Conservation (phyloP, 371 early-diverging fungal genomes). For the Mucor racemosus region DNA sequence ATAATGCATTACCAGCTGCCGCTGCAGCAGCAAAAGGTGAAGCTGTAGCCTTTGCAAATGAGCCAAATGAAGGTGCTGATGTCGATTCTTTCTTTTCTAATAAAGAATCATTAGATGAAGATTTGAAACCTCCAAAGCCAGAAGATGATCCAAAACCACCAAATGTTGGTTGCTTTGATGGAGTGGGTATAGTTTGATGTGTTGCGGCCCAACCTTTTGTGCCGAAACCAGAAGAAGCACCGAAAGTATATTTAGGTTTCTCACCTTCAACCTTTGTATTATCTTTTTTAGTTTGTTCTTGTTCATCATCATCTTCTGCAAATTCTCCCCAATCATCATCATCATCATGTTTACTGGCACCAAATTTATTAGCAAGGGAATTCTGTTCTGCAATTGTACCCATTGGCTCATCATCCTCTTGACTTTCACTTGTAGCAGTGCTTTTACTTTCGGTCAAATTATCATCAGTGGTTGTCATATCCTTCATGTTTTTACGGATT, state of each 20-base stretch:
- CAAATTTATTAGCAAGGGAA: constrained; percentile 32
- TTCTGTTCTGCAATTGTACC: constrained; percentile 13
- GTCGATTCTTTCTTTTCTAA: not conserved
- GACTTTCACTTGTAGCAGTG: constrained; percentile 3
- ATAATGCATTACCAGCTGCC: constrained; percentile 30
- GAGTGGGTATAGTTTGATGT: constrained; percentile 35
- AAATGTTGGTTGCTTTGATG: constrained; percentile 38
- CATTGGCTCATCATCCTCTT: constrained; percentile 15
- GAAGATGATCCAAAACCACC: constrained; percentile 34
- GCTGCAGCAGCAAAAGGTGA: constrained; percentile 50
- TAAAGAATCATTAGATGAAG: not conserved
- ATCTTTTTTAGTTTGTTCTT: constrained; percentile 16
- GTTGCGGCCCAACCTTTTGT: constrained; percentile 46
- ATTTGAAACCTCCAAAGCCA: constrained; percentile 30
- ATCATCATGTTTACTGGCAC: constrained; percentile 13
- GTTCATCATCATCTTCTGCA: constrained; percentile 36
- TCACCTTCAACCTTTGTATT: constrained; percentile 3
- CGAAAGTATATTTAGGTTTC: constrained; percentile 53
- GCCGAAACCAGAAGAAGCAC: constrained; percentile 53
- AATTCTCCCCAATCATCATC: constrained; percentile 54
- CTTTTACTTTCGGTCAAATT: constrained; percentile 17
- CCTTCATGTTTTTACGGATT: constrained; percentile 51
- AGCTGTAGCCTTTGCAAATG: constrained; percentile 46
- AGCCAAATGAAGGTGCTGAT: constrained; percentile 34
- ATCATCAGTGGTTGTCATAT: constrained; percentile 52